Evolutionary conservation across 2,329 filamentous ascomycete species (phyloP).

Genomic region (Fusarium transvaalense): DNA sequence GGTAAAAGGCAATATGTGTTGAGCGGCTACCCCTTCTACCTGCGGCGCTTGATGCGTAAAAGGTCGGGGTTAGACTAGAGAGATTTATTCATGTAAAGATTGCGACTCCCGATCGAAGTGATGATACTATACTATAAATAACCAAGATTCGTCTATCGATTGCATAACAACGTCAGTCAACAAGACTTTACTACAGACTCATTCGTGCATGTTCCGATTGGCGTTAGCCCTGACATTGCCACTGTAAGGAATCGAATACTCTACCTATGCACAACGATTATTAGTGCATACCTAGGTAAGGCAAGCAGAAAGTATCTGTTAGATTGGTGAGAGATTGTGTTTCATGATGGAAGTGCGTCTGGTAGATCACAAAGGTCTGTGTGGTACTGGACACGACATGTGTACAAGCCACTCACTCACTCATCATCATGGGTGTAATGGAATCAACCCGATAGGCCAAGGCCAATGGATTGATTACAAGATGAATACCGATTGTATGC

Average conservation of each 20-base stretch:
- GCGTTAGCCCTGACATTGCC: background rate
- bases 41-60: background rate
- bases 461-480: background rate
- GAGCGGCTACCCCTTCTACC: background rate
- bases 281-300: background rate
- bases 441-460: conserved; percentile 25
- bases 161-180: background rate
- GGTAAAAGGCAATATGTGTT: background rate
- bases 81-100: background rate
- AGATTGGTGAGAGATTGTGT: conserved; percentile 4
- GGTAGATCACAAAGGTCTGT: conserved; percentile 8
- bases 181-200: background rate
- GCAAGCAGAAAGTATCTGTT: background rate
- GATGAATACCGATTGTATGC: background rate
- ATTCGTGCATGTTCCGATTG: background rate
- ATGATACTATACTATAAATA: too few relatives aligned
- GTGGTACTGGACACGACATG: background rate
- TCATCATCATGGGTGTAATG: conserved; percentile 2
- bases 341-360: conserved; percentile 23
- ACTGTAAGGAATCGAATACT: background rate
- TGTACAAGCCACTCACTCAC: background rate
- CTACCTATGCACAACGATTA: background rate
- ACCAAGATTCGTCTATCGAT: background rate
- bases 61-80: background rate
- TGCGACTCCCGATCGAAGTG: background rate